phyloP scores from a whole-genome alignment of 768 basidiomycete genomes.

The Mycena haematopus region DNA sequence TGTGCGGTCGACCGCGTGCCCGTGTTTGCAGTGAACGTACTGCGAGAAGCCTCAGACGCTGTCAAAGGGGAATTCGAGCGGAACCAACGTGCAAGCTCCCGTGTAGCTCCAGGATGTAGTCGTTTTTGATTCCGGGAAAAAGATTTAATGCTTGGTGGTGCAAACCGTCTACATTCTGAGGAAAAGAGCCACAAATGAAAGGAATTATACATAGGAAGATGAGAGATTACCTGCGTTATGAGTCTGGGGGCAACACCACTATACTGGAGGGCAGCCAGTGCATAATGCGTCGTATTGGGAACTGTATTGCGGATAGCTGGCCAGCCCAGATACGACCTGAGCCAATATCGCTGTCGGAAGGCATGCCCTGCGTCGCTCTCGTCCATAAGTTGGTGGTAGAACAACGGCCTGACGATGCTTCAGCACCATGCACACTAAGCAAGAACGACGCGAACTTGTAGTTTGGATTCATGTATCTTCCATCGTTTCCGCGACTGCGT shows the following conservation, averaged over 20 bases:
- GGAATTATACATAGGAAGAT: no score
- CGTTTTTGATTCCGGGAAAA: slow-evolving; percentile 46
- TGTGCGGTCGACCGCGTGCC: slow-evolving; percentile 71
- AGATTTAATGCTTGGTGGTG: slow-evolving; percentile 78
- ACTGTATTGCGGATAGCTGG: slow-evolving; percentile 81
- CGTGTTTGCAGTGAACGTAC: slow-evolving; percentile 79
- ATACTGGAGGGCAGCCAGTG: slow-evolving; percentile 83
- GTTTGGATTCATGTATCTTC: slow-evolving; percentile 89
- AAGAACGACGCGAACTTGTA: slow-evolving; percentile 62
- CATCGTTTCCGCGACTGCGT: slow-evolving; percentile 70
- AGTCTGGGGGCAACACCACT: slow-evolving; percentile 62
- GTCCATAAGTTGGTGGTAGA: slow-evolving; percentile 86
- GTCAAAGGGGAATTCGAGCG: neutral
- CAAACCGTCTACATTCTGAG: slow-evolving; percentile 89
- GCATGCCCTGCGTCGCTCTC: slow-evolving; percentile 67
- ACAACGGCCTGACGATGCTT: slow-evolving; percentile 56
- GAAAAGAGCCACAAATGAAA: neutral
- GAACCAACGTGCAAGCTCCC: slow-evolving; percentile 79
- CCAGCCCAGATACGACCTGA: slow-evolving; percentile 85
- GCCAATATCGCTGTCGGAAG: slow-evolving; percentile 86
- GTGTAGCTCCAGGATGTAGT: slow-evolving; percentile 80
- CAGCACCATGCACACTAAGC: neutral
- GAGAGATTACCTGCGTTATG: slow-evolving; percentile 76
- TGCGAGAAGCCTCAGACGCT: slow-evolving; percentile 34
- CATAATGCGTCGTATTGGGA: slow-evolving; percentile 90